Percentiles rank a stretch among this genome's conserved stretches.
Evolutionary conservation across 805 yeast species (phyloP).

Genomic region (Myxozyma neglecta): DNA sequence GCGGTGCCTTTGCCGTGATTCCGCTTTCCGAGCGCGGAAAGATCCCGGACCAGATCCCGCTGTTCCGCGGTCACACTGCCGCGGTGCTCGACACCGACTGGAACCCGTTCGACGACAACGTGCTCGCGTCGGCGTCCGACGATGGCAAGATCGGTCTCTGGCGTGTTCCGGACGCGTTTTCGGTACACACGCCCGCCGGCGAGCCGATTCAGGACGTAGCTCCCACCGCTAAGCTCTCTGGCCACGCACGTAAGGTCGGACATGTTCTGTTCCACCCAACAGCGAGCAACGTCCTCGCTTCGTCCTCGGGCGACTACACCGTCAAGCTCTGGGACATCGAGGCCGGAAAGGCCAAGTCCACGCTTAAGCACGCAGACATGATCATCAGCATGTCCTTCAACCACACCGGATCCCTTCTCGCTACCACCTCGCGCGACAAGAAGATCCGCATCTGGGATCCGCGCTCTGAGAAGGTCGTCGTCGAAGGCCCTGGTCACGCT

Average conservation of each 20-base stretch:
- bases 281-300: slow-evolving; percentile 82
- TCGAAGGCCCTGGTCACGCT: slow-evolving; percentile 85
- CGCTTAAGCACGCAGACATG: slow-evolving; percentile 83
- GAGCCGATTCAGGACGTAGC: slow-evolving; percentile 66
- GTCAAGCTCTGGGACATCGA: slow-evolving; percentile 89
- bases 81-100: slow-evolving; percentile 94
- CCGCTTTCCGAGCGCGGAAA: slow-evolving; percentile 87
- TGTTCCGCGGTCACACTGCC: slow-evolving; percentile 94
- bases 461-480: slow-evolving; percentile 66
- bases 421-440: slow-evolving; percentile 89
- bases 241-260: slow-evolving; percentile 89
- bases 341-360: slow-evolving; percentile 65
- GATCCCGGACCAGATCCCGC: slow-evolving; percentile 87
- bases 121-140: slow-evolving; percentile 77
- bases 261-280: slow-evolving; percentile 87
- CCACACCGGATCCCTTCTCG: slow-evolving; percentile 82
- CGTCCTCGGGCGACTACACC: slow-evolving; percentile 86
- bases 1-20: slow-evolving; percentile 95
- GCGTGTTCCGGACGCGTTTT: slow-evolving; percentile 81
- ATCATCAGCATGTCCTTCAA: slow-evolving; percentile 93
- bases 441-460: slow-evolving; percentile 89
- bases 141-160: slow-evolving; percentile 82
- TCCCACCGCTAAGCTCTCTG: slow-evolving; percentile 69
- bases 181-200: slow-evolving; percentile 55
- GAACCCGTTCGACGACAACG: slow-evolving; percentile 80